These are phyloP conservation scores for Lizanozyma gosingica DNA, from an alignment of 1,139 yeast species.

Conservation along the genomic window DNA sequence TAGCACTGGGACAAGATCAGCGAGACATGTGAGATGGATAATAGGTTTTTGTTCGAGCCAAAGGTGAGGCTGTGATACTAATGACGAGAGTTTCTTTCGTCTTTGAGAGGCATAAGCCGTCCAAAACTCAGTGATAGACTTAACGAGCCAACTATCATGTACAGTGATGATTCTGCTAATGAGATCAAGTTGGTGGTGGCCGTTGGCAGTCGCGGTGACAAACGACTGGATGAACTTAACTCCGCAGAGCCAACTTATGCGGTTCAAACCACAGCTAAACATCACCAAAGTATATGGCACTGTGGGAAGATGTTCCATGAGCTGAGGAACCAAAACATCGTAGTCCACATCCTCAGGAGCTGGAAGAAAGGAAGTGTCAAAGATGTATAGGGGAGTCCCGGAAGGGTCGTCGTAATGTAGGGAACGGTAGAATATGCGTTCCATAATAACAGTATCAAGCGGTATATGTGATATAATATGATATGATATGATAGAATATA, in stretches of 20 bases:
- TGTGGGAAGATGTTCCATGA: conserved; percentile 39
- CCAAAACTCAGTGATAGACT: conserved; percentile 65
- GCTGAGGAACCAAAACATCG: conserved; percentile 32
- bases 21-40: conserved; percentile 46
- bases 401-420: conserved; percentile 12
- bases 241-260: conserved; percentile 69
- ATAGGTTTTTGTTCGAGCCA: conserved; percentile 18
- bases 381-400: conserved; percentile 40
- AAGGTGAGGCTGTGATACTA: conserved; percentile 6
- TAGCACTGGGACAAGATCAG: conserved; percentile 53
- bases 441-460: background rate
- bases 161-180: conserved; percentile 61
- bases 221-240: conserved; percentile 64
- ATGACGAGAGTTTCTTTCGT: conserved; percentile 21
- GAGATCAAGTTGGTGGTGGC: conserved; percentile 39
- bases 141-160: conserved; percentile 87
- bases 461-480: too few species aligned
- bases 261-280: conserved; percentile 72
- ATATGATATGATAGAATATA: too few species aligned
- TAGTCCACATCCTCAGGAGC: conserved; percentile 38
- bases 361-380: conserved; percentile 72
- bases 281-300: conserved; percentile 57
- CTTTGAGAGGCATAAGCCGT: conserved; percentile 3
- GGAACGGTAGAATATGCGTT: conserved; percentile 9
- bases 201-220: conserved; percentile 24